These are phyloP conservation scores for Tolypocladium guangdongense DNA, from an alignment of 2,329 filamentous ascomycete genomes.

Conservation along the genomic window DNA sequence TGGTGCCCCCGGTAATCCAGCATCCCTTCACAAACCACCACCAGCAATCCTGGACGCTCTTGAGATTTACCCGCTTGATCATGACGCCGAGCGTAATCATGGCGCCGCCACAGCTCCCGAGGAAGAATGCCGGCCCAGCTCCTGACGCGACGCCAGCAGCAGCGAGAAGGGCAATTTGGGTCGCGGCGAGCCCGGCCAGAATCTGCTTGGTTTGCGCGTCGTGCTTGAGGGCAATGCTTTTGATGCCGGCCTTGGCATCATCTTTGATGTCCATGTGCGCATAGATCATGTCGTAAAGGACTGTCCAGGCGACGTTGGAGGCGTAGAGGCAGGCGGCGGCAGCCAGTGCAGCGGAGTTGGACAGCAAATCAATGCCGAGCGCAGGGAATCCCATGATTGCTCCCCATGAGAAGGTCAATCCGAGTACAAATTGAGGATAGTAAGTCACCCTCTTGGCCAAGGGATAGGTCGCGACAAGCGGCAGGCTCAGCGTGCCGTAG, in stretches of 20 bases:
- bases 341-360: slow-evolving; percentile 48
- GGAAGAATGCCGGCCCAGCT: slow-evolving; percentile 58
- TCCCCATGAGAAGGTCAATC: slow-evolving; percentile 81
- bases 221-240: slow-evolving; percentile 75
- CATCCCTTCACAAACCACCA: slow-evolving; percentile 68
- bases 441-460: slow-evolving; percentile 78
- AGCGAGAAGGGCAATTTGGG: slow-evolving; percentile 59
- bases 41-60: slow-evolving; percentile 58
- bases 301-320: slow-evolving; percentile 76
- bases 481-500: slow-evolving; percentile 65
- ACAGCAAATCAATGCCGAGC: slow-evolving; percentile 63
- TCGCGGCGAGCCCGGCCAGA: slow-evolving; percentile 55
- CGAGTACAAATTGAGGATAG: slow-evolving; percentile 76
- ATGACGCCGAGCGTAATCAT: slow-evolving; percentile 50
- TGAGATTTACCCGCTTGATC: slow-evolving; percentile 57
- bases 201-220: slow-evolving; percentile 68
- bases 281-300: slow-evolving; percentile 88
- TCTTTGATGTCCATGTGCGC: slow-evolving; percentile 87
- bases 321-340: slow-evolving; percentile 62
- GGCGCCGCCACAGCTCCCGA: slow-evolving; percentile 56
- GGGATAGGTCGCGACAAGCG: slow-evolving; percentile 67
- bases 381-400: slow-evolving; percentile 82
- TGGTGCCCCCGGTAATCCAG: slow-evolving; percentile 54
- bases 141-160: slow-evolving; percentile 57
- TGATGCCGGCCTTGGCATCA: slow-evolving; percentile 77